These are phyloP conservation scores for Clonostachys byssicola DNA, from an alignment of 2,329 filamentous ascomycete genomes.

Conservation along the genomic window DNA sequence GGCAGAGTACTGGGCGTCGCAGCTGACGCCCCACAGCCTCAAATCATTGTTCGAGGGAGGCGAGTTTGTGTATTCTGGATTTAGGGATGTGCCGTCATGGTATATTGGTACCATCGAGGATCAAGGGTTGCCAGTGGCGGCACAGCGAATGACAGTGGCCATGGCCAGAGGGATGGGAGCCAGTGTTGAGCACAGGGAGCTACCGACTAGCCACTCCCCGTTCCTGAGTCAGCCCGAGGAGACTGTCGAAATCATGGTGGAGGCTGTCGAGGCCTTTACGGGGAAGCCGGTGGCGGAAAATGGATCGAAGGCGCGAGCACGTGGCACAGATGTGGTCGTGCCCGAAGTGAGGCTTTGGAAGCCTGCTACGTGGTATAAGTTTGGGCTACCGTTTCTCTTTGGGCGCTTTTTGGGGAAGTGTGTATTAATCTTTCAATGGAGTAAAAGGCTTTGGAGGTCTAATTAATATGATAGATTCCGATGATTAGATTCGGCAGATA, in stretches of 20 bases:
- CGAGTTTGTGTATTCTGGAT: slow-evolving; percentile 37
- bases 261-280: slow-evolving; percentile 3
- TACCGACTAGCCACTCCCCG: slow-evolving; percentile 41
- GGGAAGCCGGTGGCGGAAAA: too few species aligned
- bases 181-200: slow-evolving; percentile 28
- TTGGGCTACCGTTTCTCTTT: too few species aligned
- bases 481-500: too few species aligned
- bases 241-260: slow-evolving; percentile 25
- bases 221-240: slow-evolving; percentile 40
- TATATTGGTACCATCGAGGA: slow-evolving; percentile 39
- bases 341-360: too few species aligned
- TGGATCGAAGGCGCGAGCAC: too few species aligned
- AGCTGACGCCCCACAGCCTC: slow-evolving; percentile 33
- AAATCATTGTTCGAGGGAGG: slow-evolving; percentile 39
- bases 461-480: too few species aligned
- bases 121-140: slow-evolving; percentile 26
- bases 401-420: too few species aligned
- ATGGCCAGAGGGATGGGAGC: slow-evolving; percentile 30
- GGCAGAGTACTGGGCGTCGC: slow-evolving; percentile 30
- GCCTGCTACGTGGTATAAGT: too few species aligned
- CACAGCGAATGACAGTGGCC: slow-evolving; percentile 29
- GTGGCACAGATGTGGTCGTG: too few species aligned
- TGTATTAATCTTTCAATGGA: too few species aligned
- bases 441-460: too few species aligned
- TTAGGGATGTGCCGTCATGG: slow-evolving; percentile 41